These are phyloP conservation scores for Seiridium unicorne DNA, from an alignment of 2,329 filamentous ascomycete species.

Conservation along the genomic window DNA sequence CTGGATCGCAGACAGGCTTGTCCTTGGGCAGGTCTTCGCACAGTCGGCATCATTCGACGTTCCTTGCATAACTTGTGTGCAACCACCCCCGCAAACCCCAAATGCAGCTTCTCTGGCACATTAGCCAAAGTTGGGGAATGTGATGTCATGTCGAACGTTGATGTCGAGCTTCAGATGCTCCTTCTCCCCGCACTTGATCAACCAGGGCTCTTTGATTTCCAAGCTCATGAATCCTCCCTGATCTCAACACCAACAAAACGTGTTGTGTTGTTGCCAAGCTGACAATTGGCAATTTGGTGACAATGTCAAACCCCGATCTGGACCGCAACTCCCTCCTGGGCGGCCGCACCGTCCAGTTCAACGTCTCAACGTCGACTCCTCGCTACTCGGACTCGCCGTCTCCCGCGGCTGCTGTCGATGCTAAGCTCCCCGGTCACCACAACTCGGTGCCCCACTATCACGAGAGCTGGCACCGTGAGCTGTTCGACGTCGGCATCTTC, in stretches of 20 bases:
- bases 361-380: slow-evolving; percentile 2
- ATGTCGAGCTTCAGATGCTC: background rate
- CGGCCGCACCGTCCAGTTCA: slow-evolving; percentile 7
- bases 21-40: background rate
- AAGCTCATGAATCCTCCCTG: background rate
- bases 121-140: slow-evolving; percentile 4
- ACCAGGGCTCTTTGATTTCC: slow-evolving; percentile 4
- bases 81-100: background rate
- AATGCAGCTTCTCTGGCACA: background rate
- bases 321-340: slow-evolving; percentile 4
- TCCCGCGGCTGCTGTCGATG: background rate
- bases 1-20: no score
- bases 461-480: slow-evolving; percentile 9
- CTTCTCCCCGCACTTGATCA: background rate
- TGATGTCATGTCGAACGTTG: background rate
- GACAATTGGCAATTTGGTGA: background rate
- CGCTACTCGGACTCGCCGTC: background rate
- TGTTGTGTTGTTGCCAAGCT: background rate
- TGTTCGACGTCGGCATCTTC: slow-evolving; percentile 13
- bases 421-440: background rate
- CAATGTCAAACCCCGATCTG: slow-evolving; percentile 8
- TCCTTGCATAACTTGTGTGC: background rate
- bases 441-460: slow-evolving; percentile 6
- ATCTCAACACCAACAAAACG: background rate
- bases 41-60: background rate